These are phyloP conservation scores for Lycium ferocissimum DNA, from an alignment of 257 asterid genomes.

Conservation along the genomic window DNA sequence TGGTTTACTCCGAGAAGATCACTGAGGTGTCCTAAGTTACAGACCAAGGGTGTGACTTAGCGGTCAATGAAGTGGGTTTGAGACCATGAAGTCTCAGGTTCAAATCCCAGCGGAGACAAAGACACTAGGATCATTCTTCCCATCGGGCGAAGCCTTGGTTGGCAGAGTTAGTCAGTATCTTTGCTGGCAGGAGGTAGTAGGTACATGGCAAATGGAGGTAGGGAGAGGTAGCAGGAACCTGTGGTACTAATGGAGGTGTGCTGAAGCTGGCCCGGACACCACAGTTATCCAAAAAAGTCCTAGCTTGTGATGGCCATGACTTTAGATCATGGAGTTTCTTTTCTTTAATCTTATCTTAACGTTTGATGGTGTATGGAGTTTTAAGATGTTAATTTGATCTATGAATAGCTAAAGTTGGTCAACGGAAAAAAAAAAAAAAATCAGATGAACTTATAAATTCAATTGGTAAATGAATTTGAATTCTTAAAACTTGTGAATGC, in stretches of 20 bases:
- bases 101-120: not conserved
- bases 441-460: not conserved
- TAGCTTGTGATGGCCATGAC: not conserved
- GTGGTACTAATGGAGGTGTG: no score
- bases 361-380: not conserved
- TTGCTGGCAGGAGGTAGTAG: not conserved
- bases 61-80: not conserved
- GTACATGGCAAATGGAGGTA: not conserved
- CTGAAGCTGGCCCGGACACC: not conserved
- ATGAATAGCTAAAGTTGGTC: not conserved
- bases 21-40: not conserved
- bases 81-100: not conserved
- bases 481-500: not conserved
- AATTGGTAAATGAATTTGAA: not conserved
- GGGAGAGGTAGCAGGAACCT: no score
- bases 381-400: not conserved
- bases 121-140: not conserved
- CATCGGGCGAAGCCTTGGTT: not conserved
- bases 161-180: not conserved
- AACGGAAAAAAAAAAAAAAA: not conserved
- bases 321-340: not conserved
- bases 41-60: not conserved
- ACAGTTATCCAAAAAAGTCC: not conserved
- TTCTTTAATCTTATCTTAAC: not conserved
- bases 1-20: not conserved